Evolutionary conservation across 179 eudicot species (phyloP), one percentile per base, ranked within the genome.

Genomic region (Silene noctiflora): DNA sequence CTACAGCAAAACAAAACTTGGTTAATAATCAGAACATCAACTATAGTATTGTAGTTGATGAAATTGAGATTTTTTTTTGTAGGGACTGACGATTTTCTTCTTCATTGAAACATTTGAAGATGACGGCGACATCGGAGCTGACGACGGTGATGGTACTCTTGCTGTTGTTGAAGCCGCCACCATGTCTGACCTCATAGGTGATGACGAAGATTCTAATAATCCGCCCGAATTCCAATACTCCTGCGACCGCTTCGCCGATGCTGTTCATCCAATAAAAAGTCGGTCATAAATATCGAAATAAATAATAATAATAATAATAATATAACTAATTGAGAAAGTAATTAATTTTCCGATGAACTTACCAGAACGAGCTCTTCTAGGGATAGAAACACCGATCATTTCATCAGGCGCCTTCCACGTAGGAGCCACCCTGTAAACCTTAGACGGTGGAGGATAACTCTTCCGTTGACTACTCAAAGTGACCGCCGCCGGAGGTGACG

Each of bases 351-450:
- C 59, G 59, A 55, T 14, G 59, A 39, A 65, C 58, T 82, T 25
- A 96, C 99, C 96, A 22, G 99, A 88, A 6, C 99, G 96, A 82
- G 99, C 99, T 74, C 90, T 96, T 56, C 98, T 80, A 0, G 99
- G 99, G 1, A 96, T 88, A 0, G 98, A 80, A 58, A 91, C 88
- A 0, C 96, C 91, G 21, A 95, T 95, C 96, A 93, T 87, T 72
- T 95, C 98, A 60, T 95, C 98, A 2, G 96, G 87, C 2, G 97
- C 80, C 71, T 89, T 95, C 96, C 97, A 94, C 0, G 89, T 84
- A n/a, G 89, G 87, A 20, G 78, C 76, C 16, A 81, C 85, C 3
- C 89, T 73, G 35, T 83, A 84, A 24, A 86, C 84, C 80, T 89
- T 67, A 1, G 76, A 56, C 29, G 83, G 86, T n/a, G 88, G 90